Percentiles rank a stretch among this genome's conserved stretches.
Conservation (phyloP, 2,329 filamentous ascomycete genomes). For the Cordyceps farinosa region DNA sequence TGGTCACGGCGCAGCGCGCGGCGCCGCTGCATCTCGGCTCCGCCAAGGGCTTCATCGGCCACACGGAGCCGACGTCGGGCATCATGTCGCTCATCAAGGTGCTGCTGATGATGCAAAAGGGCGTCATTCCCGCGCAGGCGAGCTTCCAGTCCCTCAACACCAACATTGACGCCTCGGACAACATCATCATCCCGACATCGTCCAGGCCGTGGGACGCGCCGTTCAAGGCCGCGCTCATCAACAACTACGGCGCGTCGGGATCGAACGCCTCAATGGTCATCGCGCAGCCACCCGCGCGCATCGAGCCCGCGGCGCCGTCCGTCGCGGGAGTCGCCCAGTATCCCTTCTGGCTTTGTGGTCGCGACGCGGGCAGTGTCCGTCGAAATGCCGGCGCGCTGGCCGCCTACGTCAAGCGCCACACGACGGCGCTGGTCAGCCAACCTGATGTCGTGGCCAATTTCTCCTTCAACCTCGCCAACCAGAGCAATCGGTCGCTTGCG, state of each 20-base stretch:
- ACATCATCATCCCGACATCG: not conserved
- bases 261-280: conserved; percentile 27
- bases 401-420: too few relatives aligned
- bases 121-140: conserved; percentile 31
- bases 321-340: not conserved
- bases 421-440: not conserved
- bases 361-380: not conserved
- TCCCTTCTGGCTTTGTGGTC: conserved; percentile 15
- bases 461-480: not conserved
- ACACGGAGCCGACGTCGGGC: conserved; percentile 34
- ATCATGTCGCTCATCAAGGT: conserved; percentile 47
- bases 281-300: conserved; percentile 17
- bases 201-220: conserved; percentile 21
- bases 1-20: conserved; percentile 18
- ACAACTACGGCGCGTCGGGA: conserved; percentile 35
- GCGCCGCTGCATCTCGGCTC: not conserved
- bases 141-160: conserved; percentile 26
- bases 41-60: conserved; percentile 3
- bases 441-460: not conserved
- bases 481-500: not conserved
- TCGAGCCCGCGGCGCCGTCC: not conserved
- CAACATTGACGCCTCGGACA: conserved; percentile 17
- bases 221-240: conserved; percentile 28
- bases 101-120: conserved; percentile 37
- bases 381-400: not conserved